phyloP scores from a whole-genome alignment of 179 eudicot genomes.

The Heliamphora pulchella region DNA sequence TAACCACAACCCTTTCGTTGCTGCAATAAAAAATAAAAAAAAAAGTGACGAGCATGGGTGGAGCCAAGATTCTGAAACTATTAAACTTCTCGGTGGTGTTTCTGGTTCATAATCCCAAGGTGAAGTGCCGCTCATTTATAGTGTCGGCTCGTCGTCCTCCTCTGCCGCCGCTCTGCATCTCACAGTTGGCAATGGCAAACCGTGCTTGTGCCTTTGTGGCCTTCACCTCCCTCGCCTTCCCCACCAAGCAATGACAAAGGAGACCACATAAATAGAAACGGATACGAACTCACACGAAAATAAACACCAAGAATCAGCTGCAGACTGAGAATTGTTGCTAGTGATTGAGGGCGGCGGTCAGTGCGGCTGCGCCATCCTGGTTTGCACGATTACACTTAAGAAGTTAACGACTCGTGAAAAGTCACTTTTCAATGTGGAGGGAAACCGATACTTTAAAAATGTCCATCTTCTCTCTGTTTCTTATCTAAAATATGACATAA shows the following conservation, averaged over 20 bases:
- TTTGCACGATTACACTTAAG: constrained; percentile 45
- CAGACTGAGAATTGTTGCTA: constrained; percentile 47
- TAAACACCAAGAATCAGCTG: constrained; percentile 20
- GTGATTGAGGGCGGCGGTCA: constrained; percentile 52
- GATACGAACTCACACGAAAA: constrained; percentile 22
- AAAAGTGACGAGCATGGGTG: constrained; percentile 20
- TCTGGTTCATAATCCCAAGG: constrained; percentile 24
- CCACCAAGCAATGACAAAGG: background rate
- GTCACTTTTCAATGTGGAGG: constrained; percentile 38
- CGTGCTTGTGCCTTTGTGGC: constrained; percentile 43
- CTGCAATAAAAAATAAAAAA: background rate
- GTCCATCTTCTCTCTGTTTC: too few species aligned
- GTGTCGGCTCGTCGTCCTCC: constrained; percentile 19
- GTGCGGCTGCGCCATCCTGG: constrained; percentile 58
- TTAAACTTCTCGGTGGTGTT: constrained; percentile 22
- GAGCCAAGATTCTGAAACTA: constrained; percentile 13
- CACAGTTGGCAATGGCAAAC: constrained; percentile 48
- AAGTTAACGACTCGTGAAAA: constrained; percentile 35
- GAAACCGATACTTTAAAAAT: constrained; percentile 3
- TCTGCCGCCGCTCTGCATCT: constrained; percentile 33
- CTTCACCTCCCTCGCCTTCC: constrained; percentile 31
- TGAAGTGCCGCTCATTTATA: constrained; percentile 25
- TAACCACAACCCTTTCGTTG: background rate
- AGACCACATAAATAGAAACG: constrained; percentile 6
- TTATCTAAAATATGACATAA: too few species aligned